These are phyloP conservation scores for Lichtheimia corymbifera DNA, from an alignment of 371 early-diverging fungal species.

Conservation along the genomic window DNA sequence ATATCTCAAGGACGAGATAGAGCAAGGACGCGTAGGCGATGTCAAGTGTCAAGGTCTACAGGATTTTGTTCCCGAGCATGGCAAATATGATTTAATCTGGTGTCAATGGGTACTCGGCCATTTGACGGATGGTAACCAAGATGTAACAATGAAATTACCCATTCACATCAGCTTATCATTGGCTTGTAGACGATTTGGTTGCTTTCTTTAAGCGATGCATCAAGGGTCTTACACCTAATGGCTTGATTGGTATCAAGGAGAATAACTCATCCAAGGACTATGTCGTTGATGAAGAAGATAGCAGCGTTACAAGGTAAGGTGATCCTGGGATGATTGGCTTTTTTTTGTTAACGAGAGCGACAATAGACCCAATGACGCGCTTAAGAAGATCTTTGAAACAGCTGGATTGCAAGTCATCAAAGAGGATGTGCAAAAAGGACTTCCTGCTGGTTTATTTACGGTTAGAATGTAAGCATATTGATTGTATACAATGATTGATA, in stretches of 20 bases:
- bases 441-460: conserved; percentile 79
- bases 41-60: conserved; percentile 80
- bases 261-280: conserved; percentile 72
- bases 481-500: background rate
- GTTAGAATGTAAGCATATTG: conserved; percentile 84
- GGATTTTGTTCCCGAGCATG: conserved; percentile 73
- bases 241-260: conserved; percentile 90
- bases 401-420: conserved; percentile 76
- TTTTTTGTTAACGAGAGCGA: background rate
- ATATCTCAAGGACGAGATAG: conserved; percentile 61
- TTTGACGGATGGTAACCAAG: conserved; percentile 67
- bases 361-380: conserved; percentile 61
- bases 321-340: background rate
- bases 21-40: conserved; percentile 55
- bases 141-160: background rate
- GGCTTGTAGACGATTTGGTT: conserved; percentile 71
- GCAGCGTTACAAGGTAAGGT: conserved; percentile 77
- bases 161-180: background rate
- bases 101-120: conserved; percentile 95
- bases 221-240: conserved; percentile 70
- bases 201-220: conserved; percentile 82
- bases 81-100: conserved; percentile 90
- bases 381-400: conserved; percentile 68
- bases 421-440: conserved; percentile 73
- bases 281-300: conserved; percentile 81